A percentile compares a stretch with the other conserved stretches of the same genome.
Evolutionary conservation across 2,329 filamentous ascomycete species (phyloP).

Genomic region (Huntiella decipiens): DNA sequence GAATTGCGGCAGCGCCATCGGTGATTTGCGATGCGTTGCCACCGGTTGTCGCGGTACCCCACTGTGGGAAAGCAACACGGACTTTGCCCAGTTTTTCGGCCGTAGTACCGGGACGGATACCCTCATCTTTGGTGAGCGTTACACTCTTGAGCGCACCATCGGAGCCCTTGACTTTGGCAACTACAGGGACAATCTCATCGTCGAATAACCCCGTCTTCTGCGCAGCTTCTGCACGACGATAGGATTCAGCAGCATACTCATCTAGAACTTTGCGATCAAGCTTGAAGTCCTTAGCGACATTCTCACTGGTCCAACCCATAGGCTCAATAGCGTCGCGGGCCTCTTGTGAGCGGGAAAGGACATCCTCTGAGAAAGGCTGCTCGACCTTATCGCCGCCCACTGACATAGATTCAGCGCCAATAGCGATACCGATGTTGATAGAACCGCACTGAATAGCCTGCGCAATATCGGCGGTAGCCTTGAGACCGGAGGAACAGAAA

Average conservation of each 20-base stretch:
- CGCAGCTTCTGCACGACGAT: slow-evolving; percentile 67
- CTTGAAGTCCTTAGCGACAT: slow-evolving; percentile 79
- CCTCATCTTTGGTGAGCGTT: slow-evolving; percentile 71
- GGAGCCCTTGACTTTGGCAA: slow-evolving; percentile 61
- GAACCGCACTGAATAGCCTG: slow-evolving; percentile 62
- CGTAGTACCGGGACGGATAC: slow-evolving; percentile 78
- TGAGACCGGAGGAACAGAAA: slow-evolving; percentile 93
- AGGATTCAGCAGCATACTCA: slow-evolving; percentile 69
- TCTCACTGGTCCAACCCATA: slow-evolving; percentile 97
- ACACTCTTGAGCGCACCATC: slow-evolving; percentile 64
- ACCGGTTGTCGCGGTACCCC: slow-evolving; percentile 69
- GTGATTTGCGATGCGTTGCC: slow-evolving; percentile 93
- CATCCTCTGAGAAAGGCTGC: slow-evolving; percentile 34
- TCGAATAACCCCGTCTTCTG: slow-evolving; percentile 84
- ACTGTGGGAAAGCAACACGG: slow-evolving; percentile 74
- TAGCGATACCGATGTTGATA: slow-evolving; percentile 73
- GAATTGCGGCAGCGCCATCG: slow-evolving; percentile 73
- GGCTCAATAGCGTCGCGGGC: slow-evolving; percentile 73
- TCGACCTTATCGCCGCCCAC: slow-evolving; percentile 40
- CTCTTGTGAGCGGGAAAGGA: slow-evolving; percentile 50
- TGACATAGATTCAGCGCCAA: slow-evolving; percentile 83
- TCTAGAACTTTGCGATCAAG: slow-evolving; percentile 69
- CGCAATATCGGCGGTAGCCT: slow-evolving; percentile 87
- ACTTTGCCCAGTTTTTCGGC: slow-evolving; percentile 68
- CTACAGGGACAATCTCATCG: slow-evolving; percentile 86